Base-by-base conservation (phyloP, 2,329 filamentous ascomycete species). In the Paramyrothecium roridum region DNA sequence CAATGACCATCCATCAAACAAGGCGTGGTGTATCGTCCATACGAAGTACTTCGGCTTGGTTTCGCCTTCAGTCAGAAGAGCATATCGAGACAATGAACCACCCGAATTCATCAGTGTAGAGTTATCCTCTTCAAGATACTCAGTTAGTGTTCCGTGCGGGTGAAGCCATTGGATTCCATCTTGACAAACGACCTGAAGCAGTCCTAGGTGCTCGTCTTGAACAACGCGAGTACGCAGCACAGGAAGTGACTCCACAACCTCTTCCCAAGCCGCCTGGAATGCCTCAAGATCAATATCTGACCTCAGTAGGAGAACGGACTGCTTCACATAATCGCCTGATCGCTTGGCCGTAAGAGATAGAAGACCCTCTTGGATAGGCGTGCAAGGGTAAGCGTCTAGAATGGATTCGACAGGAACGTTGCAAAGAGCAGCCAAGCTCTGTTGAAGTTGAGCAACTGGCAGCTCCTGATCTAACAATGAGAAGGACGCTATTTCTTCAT, bases 1-100 rank as follows among this genome's bases (percentile, higher is more conserved):
- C n/a, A 65, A 50, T 1, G 64, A 62, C 61, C 64, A 67, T 13
- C 67, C 66, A 52, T 70, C 68, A 20, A 68, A 69, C 3, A 69
- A 37, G 1, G 65, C 59, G 48, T 70, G 67, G 20, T 69, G 65
- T 2, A 64, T 54, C 0, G 63, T 64, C 57, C 64, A 67, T 3
- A 66, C 53, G n/a, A 69, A 62, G 19, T 51, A 63, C 1, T 30
- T 48, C 3, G 19, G 3, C 13, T 40, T 6, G 0, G 33, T 40
- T 1, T 37, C 26, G 1, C 40, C 54, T 11, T 52, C 52, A 2
- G 46, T 30, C 2, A 57, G 23, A 2, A 56, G 34, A 4, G 54
- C 50, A 16, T 55, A 57, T 11, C 60, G 33, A 3, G 52, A 26
- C 2, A 59, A 55, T 21, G 48, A 40, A 16, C 48, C 40, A 6